Conservation (phyloP, 2,329 filamentous ascomycete species). For the Plectosphaerella cucumerina region DNA sequence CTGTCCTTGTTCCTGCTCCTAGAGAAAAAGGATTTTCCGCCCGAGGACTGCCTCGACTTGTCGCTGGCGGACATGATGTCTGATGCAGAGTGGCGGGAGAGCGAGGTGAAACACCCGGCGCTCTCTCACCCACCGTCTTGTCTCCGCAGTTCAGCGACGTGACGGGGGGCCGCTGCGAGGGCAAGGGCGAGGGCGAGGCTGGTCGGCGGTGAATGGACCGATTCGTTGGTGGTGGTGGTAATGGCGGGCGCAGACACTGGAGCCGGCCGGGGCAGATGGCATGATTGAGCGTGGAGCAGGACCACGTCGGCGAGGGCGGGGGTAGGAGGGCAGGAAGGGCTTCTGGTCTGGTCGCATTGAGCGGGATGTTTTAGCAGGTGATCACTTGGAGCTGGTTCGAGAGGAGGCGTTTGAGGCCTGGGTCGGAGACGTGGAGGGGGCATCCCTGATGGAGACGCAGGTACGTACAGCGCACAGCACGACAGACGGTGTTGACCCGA, state of each 20-base stretch:
- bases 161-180: no score
- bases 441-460: not conserved
- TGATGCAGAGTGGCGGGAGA: constrained; percentile 7
- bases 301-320: not conserved
- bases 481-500: not conserved
- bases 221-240: not conserved
- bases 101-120: constrained; percentile 13
- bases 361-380: constrained; percentile 14
- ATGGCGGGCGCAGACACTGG: not conserved
- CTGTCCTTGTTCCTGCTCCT: constrained; percentile 76
- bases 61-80: constrained; percentile 59
- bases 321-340: constrained; percentile 4
- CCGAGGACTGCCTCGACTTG: constrained; percentile 77
- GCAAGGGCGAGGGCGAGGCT: not conserved
- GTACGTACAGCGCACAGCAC: not conserved
- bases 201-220: not conserved
- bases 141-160: not conserved
- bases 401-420: not conserved
- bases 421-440: not conserved
- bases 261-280: constrained; percentile 30
- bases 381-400: not conserved
- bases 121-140: constrained; percentile 4
- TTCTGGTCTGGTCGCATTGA: constrained; percentile 13
- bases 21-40: constrained; percentile 78
- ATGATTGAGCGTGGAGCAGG: constrained; percentile 25